Evolutionary conservation across 73 alveolate species (phyloP).

Genomic region (Paramecium octaurelia): DNA sequence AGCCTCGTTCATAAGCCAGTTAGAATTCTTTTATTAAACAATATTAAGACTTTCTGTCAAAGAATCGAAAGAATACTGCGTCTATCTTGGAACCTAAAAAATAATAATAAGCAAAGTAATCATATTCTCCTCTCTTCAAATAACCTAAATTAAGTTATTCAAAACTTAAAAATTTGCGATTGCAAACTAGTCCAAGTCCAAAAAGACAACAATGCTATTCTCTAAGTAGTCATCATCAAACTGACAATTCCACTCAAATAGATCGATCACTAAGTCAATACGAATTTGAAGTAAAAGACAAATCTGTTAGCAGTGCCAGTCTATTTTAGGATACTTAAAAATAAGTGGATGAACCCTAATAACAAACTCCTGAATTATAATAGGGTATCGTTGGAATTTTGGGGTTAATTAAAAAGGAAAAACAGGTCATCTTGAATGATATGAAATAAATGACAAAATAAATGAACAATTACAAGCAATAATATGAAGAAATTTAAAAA

Average conservation of each 20-base stretch:
- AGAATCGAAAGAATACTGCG: not conserved
- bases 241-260: not conserved
- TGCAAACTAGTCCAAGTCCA: not conserved
- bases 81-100: not conserved
- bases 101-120: not conserved
- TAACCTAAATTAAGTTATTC: not conserved
- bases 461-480: not conserved
- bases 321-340: not conserved
- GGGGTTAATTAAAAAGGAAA: conserved; percentile 34
- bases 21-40: not conserved
- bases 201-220: not conserved
- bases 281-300: not conserved
- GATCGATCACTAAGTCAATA: not conserved
- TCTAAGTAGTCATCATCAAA: not conserved
- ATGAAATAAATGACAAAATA: conserved; percentile 42
- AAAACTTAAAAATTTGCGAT: not conserved
- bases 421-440: conserved; percentile 18
- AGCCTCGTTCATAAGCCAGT: not conserved
- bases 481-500: conserved; percentile 1
- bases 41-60: not conserved
- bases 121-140: not conserved
- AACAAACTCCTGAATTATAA: not conserved
- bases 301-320: not conserved
- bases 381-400: not conserved
- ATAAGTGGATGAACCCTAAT: not conserved